Evolutionary conservation across 2,329 filamentous ascomycete species (phyloP).

Genomic region (Coleophoma crateriformis): DNA sequence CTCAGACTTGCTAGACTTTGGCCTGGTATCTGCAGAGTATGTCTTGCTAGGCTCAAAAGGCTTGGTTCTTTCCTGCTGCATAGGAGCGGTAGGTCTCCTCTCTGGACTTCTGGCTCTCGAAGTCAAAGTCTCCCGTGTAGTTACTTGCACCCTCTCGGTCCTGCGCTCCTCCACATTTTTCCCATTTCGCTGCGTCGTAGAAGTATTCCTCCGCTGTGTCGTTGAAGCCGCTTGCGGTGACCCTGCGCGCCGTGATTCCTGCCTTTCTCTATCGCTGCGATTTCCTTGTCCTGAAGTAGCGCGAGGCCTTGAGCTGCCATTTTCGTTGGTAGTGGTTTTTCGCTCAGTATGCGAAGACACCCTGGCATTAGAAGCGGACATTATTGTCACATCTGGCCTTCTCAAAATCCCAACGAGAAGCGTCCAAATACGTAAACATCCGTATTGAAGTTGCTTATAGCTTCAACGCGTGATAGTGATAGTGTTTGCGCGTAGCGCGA

Average conservation of each 20-base stretch:
- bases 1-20: slow-evolving; percentile 37
- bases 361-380: slow-evolving; percentile 23
- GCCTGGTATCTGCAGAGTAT: slow-evolving; percentile 18
- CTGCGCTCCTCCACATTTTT: slow-evolving; percentile 40
- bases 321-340: slow-evolving; percentile 18
- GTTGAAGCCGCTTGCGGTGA: slow-evolving; percentile 21
- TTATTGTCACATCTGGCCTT: slow-evolving; percentile 20
- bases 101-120: slow-evolving; percentile 54
- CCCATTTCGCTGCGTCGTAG: slow-evolving; percentile 45
- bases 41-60: slow-evolving; percentile 15
- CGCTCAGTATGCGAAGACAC: slow-evolving; percentile 23
- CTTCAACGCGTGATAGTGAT: too few relatives aligned
- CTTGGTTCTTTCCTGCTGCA: slow-evolving; percentile 14
- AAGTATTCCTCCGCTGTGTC: slow-evolving; percentile 52
- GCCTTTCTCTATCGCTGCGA: slow-evolving; percentile 15
- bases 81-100: slow-evolving; percentile 23
- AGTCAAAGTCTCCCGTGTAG: slow-evolving; percentile 57
- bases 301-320: slow-evolving; percentile 23
- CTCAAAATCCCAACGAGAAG: background rate
- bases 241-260: slow-evolving; percentile 16
- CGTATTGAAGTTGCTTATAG: too few relatives aligned
- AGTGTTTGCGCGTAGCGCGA: too few relatives aligned
- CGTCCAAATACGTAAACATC: too few relatives aligned
- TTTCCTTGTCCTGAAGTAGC: slow-evolving; percentile 18
- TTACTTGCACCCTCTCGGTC: slow-evolving; percentile 51